These are phyloP conservation scores for Talaromyces nanjingensis DNA, from an alignment of 495 filamentous ascomycete genomes.

Conservation along the genomic window DNA sequence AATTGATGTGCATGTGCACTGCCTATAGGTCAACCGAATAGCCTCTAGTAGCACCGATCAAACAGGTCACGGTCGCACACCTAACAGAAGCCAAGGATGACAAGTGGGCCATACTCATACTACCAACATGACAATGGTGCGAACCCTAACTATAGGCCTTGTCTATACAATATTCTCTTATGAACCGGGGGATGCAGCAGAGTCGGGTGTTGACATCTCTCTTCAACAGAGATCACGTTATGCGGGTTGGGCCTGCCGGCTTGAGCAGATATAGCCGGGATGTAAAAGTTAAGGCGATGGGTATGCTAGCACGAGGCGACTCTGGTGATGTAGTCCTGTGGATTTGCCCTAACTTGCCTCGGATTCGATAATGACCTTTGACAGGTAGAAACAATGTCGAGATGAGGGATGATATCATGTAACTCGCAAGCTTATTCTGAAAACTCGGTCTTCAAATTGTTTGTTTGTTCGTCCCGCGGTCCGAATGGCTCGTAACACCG, in stretches of 20 bases:
- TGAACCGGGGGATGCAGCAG: neutral
- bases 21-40: neutral
- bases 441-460: neutral
- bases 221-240: neutral
- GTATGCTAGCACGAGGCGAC: neutral
- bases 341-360: neutral
- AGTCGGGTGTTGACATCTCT: neutral
- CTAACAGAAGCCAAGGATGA: neutral
- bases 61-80: neutral
- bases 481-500: neutral
- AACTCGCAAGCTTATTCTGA: neutral
- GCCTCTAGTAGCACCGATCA: neutral
- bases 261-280: neutral
- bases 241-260: neutral
- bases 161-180: neutral
- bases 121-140: neutral
- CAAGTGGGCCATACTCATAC: neutral
- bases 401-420: neutral
- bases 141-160: no score
- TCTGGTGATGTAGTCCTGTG: neutral
- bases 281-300: neutral
- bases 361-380: neutral
- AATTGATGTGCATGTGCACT: neutral
- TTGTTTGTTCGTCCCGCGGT: neutral
- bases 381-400: neutral